Evolutionary conservation across 352 stramenopile species (phyloP).

Genomic region (Phytophthora quininea): DNA sequence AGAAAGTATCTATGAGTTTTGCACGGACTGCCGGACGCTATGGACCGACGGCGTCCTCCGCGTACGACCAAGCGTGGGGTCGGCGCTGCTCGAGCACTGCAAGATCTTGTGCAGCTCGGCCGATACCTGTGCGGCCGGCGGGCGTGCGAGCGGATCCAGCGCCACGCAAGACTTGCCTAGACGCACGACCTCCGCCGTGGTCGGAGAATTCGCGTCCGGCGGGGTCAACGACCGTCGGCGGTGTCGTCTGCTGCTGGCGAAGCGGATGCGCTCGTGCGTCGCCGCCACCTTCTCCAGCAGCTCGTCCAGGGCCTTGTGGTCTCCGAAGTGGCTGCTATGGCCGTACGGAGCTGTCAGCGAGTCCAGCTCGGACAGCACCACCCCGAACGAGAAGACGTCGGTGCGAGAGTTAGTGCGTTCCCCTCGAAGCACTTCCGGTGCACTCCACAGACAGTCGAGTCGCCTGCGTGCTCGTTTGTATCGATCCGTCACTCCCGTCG

Average conservation of each 20-base stretch:
- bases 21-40: constrained; percentile 7
- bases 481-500: constrained; percentile 22
- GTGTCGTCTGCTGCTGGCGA: constrained; percentile 23
- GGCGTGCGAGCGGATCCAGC: constrained; percentile 46
- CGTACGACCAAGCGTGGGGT: constrained; percentile 24
- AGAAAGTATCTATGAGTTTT: constrained; percentile 35
- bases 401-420: constrained; percentile 46
- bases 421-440: constrained; percentile 59
- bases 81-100: constrained; percentile 14
- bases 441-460: constrained; percentile 33
- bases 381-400: constrained; percentile 64
- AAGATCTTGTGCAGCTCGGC: constrained; percentile 43
- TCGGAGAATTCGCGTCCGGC: constrained; percentile 19
- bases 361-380: constrained; percentile 64
- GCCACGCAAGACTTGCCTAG: constrained; percentile 53
- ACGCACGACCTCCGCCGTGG: constrained; percentile 26
- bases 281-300: constrained; percentile 46
- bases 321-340: constrained; percentile 13
- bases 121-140: constrained; percentile 45
- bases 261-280: constrained; percentile 29
- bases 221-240: constrained; percentile 13
- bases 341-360: constrained; percentile 29
- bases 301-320: constrained; percentile 22
- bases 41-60: constrained; percentile 9
- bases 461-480: constrained; percentile 21